These are phyloP conservation scores for Calophaca sinica DNA, from an alignment of 306 rosid species.

Conservation along the genomic window DNA sequence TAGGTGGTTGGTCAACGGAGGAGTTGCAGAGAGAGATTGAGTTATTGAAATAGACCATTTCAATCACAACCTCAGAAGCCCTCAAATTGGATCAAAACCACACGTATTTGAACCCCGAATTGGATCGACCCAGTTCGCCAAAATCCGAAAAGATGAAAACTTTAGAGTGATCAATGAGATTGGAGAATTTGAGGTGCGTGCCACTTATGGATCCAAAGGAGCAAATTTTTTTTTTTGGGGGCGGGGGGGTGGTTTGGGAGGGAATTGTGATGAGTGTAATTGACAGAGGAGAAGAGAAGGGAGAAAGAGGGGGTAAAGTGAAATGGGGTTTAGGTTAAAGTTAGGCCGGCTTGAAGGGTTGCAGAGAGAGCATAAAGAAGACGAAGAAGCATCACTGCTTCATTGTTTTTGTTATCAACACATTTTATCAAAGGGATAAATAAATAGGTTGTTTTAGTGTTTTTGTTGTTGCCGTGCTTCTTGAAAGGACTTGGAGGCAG, in stretches of 20 bases:
- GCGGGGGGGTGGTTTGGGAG: neutral
- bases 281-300: conserved; percentile 18
- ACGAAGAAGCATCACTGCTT: conserved; percentile 52
- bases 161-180: conserved; percentile 43
- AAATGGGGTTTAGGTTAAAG: conserved; percentile 42
- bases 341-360: conserved; percentile 50
- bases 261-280: conserved; percentile 16
- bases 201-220: conserved; percentile 40
- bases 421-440: conserved; percentile 4
- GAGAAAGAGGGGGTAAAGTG: neutral
- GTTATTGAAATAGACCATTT: conserved; percentile 87
- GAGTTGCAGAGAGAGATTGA: conserved; percentile 88
- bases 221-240: neutral
- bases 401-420: conserved; percentile 32
- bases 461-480: conserved; percentile 12
- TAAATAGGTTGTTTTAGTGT: neutral
- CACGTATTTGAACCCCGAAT: conserved; percentile 27
- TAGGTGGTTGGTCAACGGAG: conserved; percentile 70
- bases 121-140: conserved; percentile 55
- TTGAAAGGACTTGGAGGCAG: conserved; percentile 10
- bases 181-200: conserved; percentile 46
- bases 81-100: conserved; percentile 48
- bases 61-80: conserved; percentile 55
- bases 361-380: conserved; percentile 41
- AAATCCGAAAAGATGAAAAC: conserved; percentile 26